These are phyloP conservation scores for Pleurotus eryngii DNA, from an alignment of 768 basidiomycete genomes.

Conservation along the genomic window DNA sequence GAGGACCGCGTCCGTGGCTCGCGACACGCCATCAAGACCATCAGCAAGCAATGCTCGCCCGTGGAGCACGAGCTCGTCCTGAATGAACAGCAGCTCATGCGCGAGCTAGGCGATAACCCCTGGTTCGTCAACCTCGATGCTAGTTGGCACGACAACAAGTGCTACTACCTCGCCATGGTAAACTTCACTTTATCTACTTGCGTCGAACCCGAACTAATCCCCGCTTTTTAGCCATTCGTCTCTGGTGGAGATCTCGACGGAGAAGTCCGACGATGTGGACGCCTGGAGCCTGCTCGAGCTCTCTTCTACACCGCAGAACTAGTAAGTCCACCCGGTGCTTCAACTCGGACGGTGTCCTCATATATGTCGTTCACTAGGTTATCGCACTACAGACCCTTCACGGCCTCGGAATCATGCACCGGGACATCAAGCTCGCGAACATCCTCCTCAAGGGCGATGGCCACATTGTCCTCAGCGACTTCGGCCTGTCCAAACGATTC, in stretches of 20 bases:
- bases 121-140: slow-evolving; percentile 6
- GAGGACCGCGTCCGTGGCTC: slow-evolving; percentile 7
- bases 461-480: slow-evolving; percentile 7
- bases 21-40: slow-evolving; percentile 5
- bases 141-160: slow-evolving; percentile 7
- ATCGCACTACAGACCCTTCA: slow-evolving; percentile 4
- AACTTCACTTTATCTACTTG: neutral
- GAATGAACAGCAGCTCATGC: slow-evolving; percentile 3
- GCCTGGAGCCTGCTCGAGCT: neutral
- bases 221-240: neutral
- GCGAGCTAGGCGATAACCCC: neutral
- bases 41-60: slow-evolving; percentile 7
- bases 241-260: slow-evolving; percentile 8
- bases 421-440: slow-evolving; percentile 10
- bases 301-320: slow-evolving; percentile 3
- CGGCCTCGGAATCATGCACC: slow-evolving; percentile 5
- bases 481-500: slow-evolving; percentile 6
- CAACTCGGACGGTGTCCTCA: neutral
- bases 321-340: neutral
- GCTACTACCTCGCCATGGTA: slow-evolving; percentile 10
- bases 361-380: neutral
- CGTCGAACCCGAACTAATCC: neutral
- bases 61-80: neutral
- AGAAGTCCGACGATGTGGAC: slow-evolving; percentile 1
- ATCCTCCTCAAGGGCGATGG: slow-evolving; percentile 1